Evolutionary conservation across 306 rosid species (phyloP).

Genomic region (Adenanthera pavonina): DNA sequence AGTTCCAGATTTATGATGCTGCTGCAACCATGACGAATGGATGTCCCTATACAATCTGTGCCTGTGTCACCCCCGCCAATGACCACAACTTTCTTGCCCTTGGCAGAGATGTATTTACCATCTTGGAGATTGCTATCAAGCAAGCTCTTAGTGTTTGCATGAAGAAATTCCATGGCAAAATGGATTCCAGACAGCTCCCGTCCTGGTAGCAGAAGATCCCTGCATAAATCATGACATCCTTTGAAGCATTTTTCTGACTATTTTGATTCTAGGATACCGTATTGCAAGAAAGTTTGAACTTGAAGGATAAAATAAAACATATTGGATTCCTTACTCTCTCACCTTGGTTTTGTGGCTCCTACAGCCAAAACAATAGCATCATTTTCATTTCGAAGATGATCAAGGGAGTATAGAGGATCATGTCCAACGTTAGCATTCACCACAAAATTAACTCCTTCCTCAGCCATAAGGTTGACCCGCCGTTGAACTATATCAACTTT

Average conservation of each 20-base stretch:
- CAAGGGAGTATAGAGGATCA: conserved; percentile 75
- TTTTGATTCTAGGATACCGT: neutral
- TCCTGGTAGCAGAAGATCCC: conserved; percentile 97
- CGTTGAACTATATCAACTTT: conserved; percentile 77
- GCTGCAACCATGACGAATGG: conserved; percentile 87
- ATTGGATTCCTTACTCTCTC: conserved; percentile 9
- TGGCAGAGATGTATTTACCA: conserved; percentile 86
- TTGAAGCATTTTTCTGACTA: conserved; percentile 26
- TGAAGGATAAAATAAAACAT: neutral
- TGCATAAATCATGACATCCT: conserved; percentile 43
- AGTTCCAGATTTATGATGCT: conserved; percentile 64
- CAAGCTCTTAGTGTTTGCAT: conserved; percentile 93
- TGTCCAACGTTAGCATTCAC: conserved; percentile 83
- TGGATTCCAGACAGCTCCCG: conserved; percentile 88
- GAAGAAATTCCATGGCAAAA: conserved; percentile 97
- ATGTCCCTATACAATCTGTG: conserved; percentile 97
- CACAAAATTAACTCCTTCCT: conserved; percentile 80
- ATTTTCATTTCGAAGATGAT: conserved; percentile 68
- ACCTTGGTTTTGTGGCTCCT: conserved; percentile 98
- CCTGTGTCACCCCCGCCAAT: conserved; percentile 99
- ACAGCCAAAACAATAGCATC: conserved; percentile 88
- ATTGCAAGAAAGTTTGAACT: conserved; percentile 4
- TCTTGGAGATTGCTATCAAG: conserved; percentile 89
- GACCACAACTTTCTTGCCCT: conserved; percentile 89
- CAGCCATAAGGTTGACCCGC: conserved; percentile 88